Evolutionary conservation across 2,329 filamentous ascomycete genomes (phyloP).

Genomic region (Ophiocordyceps camponoti-rufipedis): DNA sequence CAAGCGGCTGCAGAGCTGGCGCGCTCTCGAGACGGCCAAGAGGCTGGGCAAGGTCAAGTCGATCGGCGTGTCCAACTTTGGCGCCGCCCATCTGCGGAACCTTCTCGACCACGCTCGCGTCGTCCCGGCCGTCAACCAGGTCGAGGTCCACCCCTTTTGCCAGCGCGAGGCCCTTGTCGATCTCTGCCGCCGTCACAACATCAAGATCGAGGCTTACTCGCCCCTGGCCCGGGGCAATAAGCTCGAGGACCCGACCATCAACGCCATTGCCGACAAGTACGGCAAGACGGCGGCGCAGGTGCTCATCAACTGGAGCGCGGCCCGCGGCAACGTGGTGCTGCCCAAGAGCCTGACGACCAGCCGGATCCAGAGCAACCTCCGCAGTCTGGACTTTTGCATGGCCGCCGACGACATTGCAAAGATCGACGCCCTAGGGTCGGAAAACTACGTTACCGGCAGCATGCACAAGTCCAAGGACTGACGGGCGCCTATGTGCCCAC

Average conservation of each 20-base stretch:
- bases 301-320: slow-evolving; percentile 60
- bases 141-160: slow-evolving; percentile 61
- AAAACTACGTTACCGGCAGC: slow-evolving; percentile 49
- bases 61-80: slow-evolving; percentile 69
- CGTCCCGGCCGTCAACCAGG: slow-evolving; percentile 55
- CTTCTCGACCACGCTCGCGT: slow-evolving; percentile 38
- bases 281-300: slow-evolving; percentile 54
- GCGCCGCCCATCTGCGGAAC: slow-evolving; percentile 41
- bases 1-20: slow-evolving; percentile 56
- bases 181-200: slow-evolving; percentile 36
- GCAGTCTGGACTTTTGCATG: slow-evolving; percentile 45
- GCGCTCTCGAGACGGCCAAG: slow-evolving; percentile 48
- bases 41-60: slow-evolving; percentile 43
- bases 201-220: slow-evolving; percentile 42
- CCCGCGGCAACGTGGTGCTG: slow-evolving; percentile 54
- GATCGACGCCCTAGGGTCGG: slow-evolving; percentile 45
- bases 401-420: slow-evolving; percentile 37
- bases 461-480: slow-evolving; percentile 22
- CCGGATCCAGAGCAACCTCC: slow-evolving; percentile 47
- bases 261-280: slow-evolving; percentile 49
- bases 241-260: slow-evolving; percentile 39
- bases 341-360: slow-evolving; percentile 53
- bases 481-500: slow-evolving; percentile 2
- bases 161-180: slow-evolving; percentile 40
- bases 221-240: slow-evolving; percentile 18